Evolutionary conservation across 495 filamentous ascomycete species (phyloP).

Genomic region (Hypoxylon lienhwacheense): DNA sequence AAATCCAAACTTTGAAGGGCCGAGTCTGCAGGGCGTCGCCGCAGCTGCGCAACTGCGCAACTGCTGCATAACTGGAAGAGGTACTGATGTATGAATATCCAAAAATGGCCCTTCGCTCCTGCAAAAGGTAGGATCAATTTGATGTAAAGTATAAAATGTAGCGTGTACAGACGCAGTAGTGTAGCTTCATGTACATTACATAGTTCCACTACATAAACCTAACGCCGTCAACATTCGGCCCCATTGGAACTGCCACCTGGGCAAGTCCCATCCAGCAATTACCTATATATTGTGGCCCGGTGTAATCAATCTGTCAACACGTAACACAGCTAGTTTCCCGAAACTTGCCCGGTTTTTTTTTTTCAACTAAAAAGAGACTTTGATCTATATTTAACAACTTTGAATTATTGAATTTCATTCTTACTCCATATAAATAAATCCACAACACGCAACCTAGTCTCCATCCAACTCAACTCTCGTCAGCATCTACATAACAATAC

Average conservation of each 20-base stretch:
- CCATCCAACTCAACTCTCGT: slow-evolving; percentile 9
- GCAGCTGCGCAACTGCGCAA: too few relatives aligned
- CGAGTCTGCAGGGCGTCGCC: slow-evolving; percentile 25
- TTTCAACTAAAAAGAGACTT: background rate
- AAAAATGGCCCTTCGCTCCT: too few relatives aligned
- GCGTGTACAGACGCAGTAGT: too few relatives aligned
- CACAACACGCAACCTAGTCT: slow-evolving; percentile 10
- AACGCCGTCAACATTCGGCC: background rate
- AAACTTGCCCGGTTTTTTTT: slow-evolving; percentile 7
- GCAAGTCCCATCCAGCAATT: slow-evolving; percentile 19
- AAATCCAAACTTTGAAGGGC: slow-evolving; percentile 15
- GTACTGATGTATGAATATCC: too few relatives aligned
- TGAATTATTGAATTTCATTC: too few relatives aligned
- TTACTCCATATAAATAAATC: slow-evolving; percentile 20
- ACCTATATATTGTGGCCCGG: slow-evolving; percentile 21
- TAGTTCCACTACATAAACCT: too few relatives aligned
- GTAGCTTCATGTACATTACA: too few relatives aligned
- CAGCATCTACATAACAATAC: too few relatives aligned
- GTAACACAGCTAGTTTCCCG: slow-evolving; percentile 21
- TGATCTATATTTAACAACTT: slow-evolving; percentile 7
- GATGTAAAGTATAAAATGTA: too few relatives aligned
- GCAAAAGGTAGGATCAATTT: too few relatives aligned
- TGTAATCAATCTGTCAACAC: slow-evolving; percentile 28
- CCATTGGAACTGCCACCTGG: too few relatives aligned
- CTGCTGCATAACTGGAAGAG: too few relatives aligned